Evolutionary conservation across 2,329 filamentous ascomycete genomes (phyloP).

Genomic region (Cytospora mali): DNA sequence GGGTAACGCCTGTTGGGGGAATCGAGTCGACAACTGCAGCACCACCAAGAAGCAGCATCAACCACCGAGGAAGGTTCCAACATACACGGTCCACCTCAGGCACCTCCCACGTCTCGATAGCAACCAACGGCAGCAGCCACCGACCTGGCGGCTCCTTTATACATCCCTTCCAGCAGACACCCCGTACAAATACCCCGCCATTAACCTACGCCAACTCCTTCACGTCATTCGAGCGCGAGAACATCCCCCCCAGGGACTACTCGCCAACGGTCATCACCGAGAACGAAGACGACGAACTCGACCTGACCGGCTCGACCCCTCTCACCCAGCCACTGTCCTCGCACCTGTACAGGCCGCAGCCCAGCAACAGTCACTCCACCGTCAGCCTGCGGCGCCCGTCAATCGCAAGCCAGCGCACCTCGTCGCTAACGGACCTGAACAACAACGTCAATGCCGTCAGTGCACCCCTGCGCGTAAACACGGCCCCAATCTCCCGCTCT

Average conservation of each 20-base stretch:
- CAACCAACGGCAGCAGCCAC: slow-evolving; percentile 49
- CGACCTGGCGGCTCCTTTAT: slow-evolving; percentile 55
- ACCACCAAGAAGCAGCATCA: slow-evolving; percentile 30
- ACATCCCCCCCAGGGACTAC: slow-evolving; percentile 48
- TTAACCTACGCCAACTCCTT: slow-evolving; percentile 61
- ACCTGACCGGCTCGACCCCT: slow-evolving; percentile 26
- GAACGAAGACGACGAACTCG: slow-evolving; percentile 47
- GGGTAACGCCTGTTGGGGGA: slow-evolving; percentile 24
- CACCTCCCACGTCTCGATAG: slow-evolving; percentile 58
- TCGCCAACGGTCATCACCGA: slow-evolving; percentile 61
- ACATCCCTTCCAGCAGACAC: slow-evolving; percentile 67
- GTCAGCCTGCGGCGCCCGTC: slow-evolving; percentile 42
- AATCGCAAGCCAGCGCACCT: slow-evolving; percentile 41
- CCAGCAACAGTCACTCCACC: slow-evolving; percentile 34
- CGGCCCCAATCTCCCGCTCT: slow-evolving; percentile 31
- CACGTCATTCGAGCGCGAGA: slow-evolving; percentile 50
- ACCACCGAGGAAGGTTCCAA: slow-evolving; percentile 41
- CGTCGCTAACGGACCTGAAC: slow-evolving; percentile 26
- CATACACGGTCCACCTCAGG: slow-evolving; percentile 63
- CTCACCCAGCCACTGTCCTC: slow-evolving; percentile 30
- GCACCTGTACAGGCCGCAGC: slow-evolving; percentile 35
- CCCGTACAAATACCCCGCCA: slow-evolving; percentile 62
- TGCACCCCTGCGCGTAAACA: slow-evolving; percentile 25
- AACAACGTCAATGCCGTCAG: slow-evolving; percentile 17
- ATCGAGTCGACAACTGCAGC: slow-evolving; percentile 27